Evolutionary conservation across 352 stramenopile species (phyloP), one percentile per base, ranked within the genome.

Genomic region (Hyaloperonospora brassicae): DNA sequence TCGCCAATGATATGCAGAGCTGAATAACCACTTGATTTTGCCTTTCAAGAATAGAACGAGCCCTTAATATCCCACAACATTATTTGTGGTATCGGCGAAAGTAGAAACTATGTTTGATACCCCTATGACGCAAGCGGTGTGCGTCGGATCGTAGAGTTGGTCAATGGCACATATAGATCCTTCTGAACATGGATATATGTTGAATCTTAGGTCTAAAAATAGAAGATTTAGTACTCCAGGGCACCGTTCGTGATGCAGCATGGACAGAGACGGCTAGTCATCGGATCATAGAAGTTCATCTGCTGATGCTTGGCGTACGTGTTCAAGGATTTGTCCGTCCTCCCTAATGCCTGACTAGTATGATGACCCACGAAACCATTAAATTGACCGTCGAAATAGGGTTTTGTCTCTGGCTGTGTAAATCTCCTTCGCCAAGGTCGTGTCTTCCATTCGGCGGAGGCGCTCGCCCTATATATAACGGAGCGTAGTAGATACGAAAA

Each of bases 191-290:
- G 27, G 7, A 31, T 31, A 8, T 31, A 3, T 7, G 3, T 7
- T 3, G 7, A 7, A 31, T 31, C 10, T 5, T 21, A 4, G 4
- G 36, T 42, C 36, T 31, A 10, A 42, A 42, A 42, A 42, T 21
- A 42, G 36, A 4, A 42, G 36, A 21, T 42, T 5, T 72, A 1
- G 62, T 5, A 42, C 36, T 5, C 36, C 36, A 13, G n/a, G n/a
- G 3, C 11, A 21, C 5, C n/a, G 5, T 5, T 42, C 36, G n/a
- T n/a, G 3, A 3, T 4, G 36, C 10, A 42, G 36, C 36, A 8
- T 31, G 7, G 3, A 7, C 27, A 31, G 3, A 7, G 36, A 4
- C n/a, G n/a, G 11, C 36, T 4, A 3, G 5, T 42, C 36, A 12
- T 42, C n/a, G n/a, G n/a, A 4, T 4, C 36, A 42, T 4, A 42